Evolutionary conservation across 306 rosid species (phyloP), one percentile per base, ranked within the genome.

Genomic region (Senna tora): DNA sequence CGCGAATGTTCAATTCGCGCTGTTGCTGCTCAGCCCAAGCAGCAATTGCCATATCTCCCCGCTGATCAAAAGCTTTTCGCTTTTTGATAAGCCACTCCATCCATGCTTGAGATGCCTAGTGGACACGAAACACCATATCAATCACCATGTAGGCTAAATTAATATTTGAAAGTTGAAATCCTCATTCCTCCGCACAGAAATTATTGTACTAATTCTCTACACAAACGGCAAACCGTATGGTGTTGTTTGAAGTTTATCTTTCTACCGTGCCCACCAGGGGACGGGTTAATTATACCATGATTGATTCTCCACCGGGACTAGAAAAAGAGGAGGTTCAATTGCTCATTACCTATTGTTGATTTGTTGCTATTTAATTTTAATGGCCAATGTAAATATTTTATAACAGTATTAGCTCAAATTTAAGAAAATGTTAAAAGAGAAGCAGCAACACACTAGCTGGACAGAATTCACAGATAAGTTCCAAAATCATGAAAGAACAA

Each of bases 1-100:
- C 96, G 1, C 98, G 96, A 59, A 88, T 60, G 82, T 81, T 79
- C 86, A 92, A 52, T 83, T 87, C 90, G 9, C 82, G 87, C 75
- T 92, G 98, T 74, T 92, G 98, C 80, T 92, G 98, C 82, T 92
- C 98, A 32, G 96, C 96, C 98, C 98, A 92, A 75, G 98, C 98
- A 51, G 85, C 91, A 79, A 90, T 81, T 42, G 96, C 98, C 98
- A 92, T 90, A 65, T 90, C 93, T 51, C 98, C 98, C 66, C 96
- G 96, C 71, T 92, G 98, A 82, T 85, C 81, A 74, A 92, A 92
- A 77, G 96, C 98, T 90, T 77, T 90, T 73, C 96, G 82, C 82
- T 88, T 90, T 80, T 92, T 88, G 11, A 88, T 85, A 68, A 90
- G 88, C 96, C 98, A 92, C 52, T 90, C 98, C 98, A 85, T 87